These are phyloP conservation scores for Botrytis pseudocinerea DNA, from an alignment of 2,329 filamentous ascomycete genomes.

Conservation along the genomic window DNA sequence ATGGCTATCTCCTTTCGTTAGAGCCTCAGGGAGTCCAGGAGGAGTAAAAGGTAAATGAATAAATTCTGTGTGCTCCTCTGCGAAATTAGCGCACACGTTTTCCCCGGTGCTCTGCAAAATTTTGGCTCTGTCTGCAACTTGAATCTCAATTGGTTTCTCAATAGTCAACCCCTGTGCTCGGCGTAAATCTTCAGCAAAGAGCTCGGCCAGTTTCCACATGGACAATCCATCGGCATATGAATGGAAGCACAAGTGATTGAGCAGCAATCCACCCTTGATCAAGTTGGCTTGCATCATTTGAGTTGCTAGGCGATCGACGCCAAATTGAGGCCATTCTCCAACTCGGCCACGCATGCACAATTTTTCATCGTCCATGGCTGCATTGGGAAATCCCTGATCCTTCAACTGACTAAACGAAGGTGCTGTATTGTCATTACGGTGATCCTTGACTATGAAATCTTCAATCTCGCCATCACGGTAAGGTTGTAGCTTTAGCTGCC, in stretches of 20 bases:
- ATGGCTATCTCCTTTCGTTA: slow-evolving; percentile 17
- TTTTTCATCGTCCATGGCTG: slow-evolving; percentile 13
- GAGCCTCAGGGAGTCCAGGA: background rate
- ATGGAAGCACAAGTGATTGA: slow-evolving; percentile 14
- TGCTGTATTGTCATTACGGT: slow-evolving; percentile 6
- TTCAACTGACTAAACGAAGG: slow-evolving; percentile 7
- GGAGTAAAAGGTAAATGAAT: slow-evolving; percentile 11
- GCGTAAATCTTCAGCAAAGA: slow-evolving; percentile 16
- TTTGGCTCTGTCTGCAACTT: slow-evolving; percentile 1
- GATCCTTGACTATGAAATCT: slow-evolving; percentile 14
- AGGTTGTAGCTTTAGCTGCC: slow-evolving; percentile 15
- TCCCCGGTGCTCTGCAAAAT: slow-evolving; percentile 7
- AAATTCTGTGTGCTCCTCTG: slow-evolving; percentile 10
- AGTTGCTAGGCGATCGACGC: slow-evolving; percentile 14
- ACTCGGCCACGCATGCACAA: slow-evolving; percentile 15
- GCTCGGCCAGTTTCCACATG: slow-evolving; percentile 10
- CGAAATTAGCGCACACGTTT: slow-evolving; percentile 1
- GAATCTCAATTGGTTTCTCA: slow-evolving; percentile 12
- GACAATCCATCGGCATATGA: slow-evolving; percentile 5
- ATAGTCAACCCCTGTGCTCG: slow-evolving; percentile 18
- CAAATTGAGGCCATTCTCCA: slow-evolving; percentile 16
- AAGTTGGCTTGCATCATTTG: slow-evolving; percentile 20
- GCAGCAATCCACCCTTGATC: slow-evolving; percentile 16
- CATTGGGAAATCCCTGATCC: slow-evolving; percentile 15
- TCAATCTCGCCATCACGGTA: slow-evolving; percentile 17